phyloP scores from a whole-genome alignment of 31 red algal genomes.

The Endocladia muricata region DNA sequence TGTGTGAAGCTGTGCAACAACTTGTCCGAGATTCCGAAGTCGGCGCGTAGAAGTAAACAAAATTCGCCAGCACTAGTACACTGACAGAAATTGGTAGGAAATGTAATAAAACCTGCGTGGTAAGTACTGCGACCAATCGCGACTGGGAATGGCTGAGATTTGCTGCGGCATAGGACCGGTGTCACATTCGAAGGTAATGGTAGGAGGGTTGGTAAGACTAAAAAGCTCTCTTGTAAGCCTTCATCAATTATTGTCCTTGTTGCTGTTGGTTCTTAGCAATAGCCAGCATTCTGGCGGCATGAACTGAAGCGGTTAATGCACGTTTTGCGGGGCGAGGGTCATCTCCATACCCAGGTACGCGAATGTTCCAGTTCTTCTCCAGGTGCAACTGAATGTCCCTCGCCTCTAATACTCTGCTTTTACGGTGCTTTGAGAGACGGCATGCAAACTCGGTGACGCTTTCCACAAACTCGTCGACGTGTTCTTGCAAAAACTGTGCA shows the following conservation, averaged over 20 bases:
- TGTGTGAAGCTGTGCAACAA: too few species aligned
- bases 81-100: too few species aligned
- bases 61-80: too few species aligned
- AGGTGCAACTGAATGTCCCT: slow-evolving; percentile 81
- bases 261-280: slow-evolving; percentile 59
- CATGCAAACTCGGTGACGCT: slow-evolving; percentile 71
- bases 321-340: slow-evolving; percentile 59
- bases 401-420: slow-evolving; percentile 65
- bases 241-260: slow-evolving; percentile 3
- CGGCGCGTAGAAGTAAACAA: too few species aligned
- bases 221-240: too few species aligned
- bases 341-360: slow-evolving; percentile 86
- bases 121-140: too few species aligned
- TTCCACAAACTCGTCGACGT: slow-evolving; percentile 88
- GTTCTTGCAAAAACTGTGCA: slow-evolving; percentile 76
- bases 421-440: slow-evolving; percentile 72
- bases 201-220: too few species aligned
- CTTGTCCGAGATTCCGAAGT: too few species aligned
- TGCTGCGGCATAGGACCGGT: too few species aligned
- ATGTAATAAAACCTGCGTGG: too few species aligned
- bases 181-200: too few species aligned
- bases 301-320: slow-evolving; percentile 31
- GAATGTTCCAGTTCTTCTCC: slow-evolving; percentile 68
- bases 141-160: too few species aligned
- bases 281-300: slow-evolving; percentile 45